Evolutionary conservation across 75 land plant species (phyloP).

Genomic region (Gnetum montanum): DNA sequence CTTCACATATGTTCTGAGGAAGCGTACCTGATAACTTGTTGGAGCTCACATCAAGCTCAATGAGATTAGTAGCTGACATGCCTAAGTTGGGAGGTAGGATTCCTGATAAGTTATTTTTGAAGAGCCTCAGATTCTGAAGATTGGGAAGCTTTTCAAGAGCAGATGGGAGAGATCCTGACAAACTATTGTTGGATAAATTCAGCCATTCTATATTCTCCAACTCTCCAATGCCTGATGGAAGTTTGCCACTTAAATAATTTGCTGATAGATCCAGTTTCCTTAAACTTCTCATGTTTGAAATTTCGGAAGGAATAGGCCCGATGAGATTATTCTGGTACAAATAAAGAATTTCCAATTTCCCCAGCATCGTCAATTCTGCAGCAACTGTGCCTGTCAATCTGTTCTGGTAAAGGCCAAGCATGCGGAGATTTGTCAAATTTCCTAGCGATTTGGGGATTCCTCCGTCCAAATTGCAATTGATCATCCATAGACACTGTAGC

Average conservation of each 20-base stretch:
- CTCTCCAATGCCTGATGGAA: slow-evolving; percentile 31
- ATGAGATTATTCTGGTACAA: slow-evolving; percentile 9
- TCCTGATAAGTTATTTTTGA: slow-evolving; percentile 23
- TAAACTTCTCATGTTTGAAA: slow-evolving; percentile 13
- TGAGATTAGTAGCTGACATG: slow-evolving; percentile 15
- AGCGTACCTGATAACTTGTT: slow-evolving; percentile 37
- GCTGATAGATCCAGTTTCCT: slow-evolving; percentile 6
- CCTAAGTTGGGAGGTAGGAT: slow-evolving; percentile 27
- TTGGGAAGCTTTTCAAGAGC: slow-evolving; percentile 14
- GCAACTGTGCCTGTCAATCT: slow-evolving; percentile 7
- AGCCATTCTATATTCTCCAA: slow-evolving; percentile 13
- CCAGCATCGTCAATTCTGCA: not conserved
- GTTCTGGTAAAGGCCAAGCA: slow-evolving; percentile 1
- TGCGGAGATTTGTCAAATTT: slow-evolving; percentile 2
- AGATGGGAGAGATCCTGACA: slow-evolving; percentile 32
- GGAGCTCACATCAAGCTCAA: slow-evolving; percentile 25
- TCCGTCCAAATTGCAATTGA: slow-evolving; percentile 27
- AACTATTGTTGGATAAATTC: slow-evolving; percentile 11
- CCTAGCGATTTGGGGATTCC: slow-evolving; percentile 38
- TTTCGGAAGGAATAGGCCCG: slow-evolving; percentile 20
- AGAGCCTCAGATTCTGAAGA: slow-evolving; percentile 17
- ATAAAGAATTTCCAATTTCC: slow-evolving; percentile 4
- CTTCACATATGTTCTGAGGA: slow-evolving; percentile 27
- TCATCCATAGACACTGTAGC: slow-evolving; percentile 33
- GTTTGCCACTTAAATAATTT: slow-evolving; percentile 17